Evolutionary conservation across 306 rosid species (phyloP), one percentile per base, ranked within the genome.

Genomic region (Luffa aegyptiaca): DNA sequence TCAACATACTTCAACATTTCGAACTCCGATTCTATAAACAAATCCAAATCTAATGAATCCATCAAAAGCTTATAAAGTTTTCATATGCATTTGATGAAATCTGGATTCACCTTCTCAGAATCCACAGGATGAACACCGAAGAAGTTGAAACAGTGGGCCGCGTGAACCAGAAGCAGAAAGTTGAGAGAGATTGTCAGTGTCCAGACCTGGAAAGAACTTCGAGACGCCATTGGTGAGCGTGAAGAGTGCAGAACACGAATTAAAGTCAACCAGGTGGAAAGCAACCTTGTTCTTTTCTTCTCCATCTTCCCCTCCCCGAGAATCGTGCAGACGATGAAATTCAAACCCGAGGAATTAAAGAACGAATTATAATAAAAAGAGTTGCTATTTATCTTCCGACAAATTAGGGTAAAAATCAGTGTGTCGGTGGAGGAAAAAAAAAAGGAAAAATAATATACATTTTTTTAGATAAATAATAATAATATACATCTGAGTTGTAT

Each of bases 111-210:
- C 97, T 94, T 88, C 8, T 46, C n/a, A 85, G 92, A 92, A 66
- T 91, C 98, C 85, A 89, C 94, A 0, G 97, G 98, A 56, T 96
- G 96, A 52, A 94, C 98, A 12, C 98, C 98, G 10, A 97, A 97
- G 81, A 94, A 93, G 81, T 94, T 91, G 87, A 92, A 94, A 79
- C 84, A 87, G 86, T 63, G 81, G 78, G 84, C 86, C 74, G 84
- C 84, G 75, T 88, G 93, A 84, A 92, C 9, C 82, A 94, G 88
- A 48, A 85, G 76, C 35, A 94, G 86, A 55, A 89, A 78, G 64
- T 84, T 58, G 2, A 87, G 77, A 46, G 78, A 86, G 85, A 91
- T 82, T 49, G 87, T 18, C 53, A 74, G 45, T 5, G 83, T 8
- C 35, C 3, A 39, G 63, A 56, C 46, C n/a, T 83, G 62, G 79